A percentile compares a stretch with the other conserved stretches of the same genome.
These are phyloP conservation scores for Sarocladiaceae sp. DNA, from an alignment of 2,329 filamentous ascomycete species.

Conservation along the genomic window DNA sequence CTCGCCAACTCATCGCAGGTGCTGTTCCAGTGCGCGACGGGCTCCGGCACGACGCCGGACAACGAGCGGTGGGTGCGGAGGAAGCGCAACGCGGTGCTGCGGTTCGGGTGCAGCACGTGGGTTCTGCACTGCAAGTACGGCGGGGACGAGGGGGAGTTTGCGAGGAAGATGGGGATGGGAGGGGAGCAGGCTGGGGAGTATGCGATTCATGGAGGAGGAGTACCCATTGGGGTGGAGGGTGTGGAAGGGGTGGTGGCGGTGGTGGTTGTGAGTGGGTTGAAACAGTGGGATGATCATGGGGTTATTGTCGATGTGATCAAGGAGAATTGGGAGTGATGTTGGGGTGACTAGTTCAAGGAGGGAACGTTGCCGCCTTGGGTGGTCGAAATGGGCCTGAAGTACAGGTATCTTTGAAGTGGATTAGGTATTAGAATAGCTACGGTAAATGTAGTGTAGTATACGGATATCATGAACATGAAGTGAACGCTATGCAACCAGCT, in stretches of 20 bases:
- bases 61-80: constrained; percentile 64
- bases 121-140: constrained; percentile 61
- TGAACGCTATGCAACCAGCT: too few species aligned
- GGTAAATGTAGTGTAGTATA: constrained; percentile 1
- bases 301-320: constrained; percentile 65
- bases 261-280: constrained; percentile 69
- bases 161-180: constrained; percentile 57
- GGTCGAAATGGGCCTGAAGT: too few species aligned
- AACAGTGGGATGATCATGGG: constrained; percentile 71
- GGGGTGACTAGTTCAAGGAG: neutral
- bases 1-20: constrained; percentile 52
- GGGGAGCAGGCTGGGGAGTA: constrained; percentile 52
- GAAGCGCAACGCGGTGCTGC: constrained; percentile 65
- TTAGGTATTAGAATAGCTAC: constrained; percentile 7
- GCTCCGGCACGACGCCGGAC: constrained; percentile 62
- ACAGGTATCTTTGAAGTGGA: too few species aligned
- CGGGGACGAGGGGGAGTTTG: constrained; percentile 59
- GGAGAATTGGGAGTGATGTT: constrained; percentile 34
- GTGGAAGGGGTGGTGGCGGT: constrained; percentile 72
- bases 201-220: constrained; percentile 72
- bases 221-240: constrained; percentile 64
- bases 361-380: too few species aligned
- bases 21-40: constrained; percentile 64
- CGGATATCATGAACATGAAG: constrained; percentile 1
- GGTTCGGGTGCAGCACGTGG: constrained; percentile 67